A percentile compares a stretch with the other conserved stretches of the same genome.
Conservation (phyloP, 1,284 basidiomycete genomes). For the Polyporus tsugae region DNA sequence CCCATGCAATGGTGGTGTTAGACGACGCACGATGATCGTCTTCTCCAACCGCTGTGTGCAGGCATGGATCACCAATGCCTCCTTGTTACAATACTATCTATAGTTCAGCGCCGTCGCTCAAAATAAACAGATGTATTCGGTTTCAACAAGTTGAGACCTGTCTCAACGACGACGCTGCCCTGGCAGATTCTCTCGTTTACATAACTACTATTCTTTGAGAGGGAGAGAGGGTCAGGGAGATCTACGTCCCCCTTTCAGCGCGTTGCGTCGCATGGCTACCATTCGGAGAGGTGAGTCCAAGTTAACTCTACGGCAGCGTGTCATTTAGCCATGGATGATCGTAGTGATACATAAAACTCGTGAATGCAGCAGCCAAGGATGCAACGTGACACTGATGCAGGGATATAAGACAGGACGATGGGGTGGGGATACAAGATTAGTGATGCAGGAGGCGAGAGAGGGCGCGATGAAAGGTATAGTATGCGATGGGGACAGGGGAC, state of each 20-base stretch:
- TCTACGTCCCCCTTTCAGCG: not conserved
- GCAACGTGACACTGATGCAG: not conserved
- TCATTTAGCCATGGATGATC: not conserved
- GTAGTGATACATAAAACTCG: conserved; percentile 12
- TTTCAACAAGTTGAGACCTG: not conserved
- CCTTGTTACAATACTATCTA: not conserved
- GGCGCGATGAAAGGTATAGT: not conserved
- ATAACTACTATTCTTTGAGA: too few relatives aligned
- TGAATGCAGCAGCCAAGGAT: conserved; percentile 2
- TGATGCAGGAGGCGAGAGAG: not conserved
- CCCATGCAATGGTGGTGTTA: not conserved
- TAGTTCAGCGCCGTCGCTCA: not conserved
- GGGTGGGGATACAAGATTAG: conserved; percentile 11
- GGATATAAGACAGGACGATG: not conserved
- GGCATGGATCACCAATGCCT: not conserved
- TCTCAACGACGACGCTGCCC: not conserved
- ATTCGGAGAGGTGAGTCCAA: not conserved
- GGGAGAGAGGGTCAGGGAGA: too few relatives aligned
- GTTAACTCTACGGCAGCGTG: conserved; percentile 1
- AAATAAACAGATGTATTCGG: not conserved
- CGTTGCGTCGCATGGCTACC: too few relatives aligned
- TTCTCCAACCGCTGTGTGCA: not conserved
- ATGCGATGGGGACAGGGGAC: not conserved
- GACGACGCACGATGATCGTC: conserved; percentile 1
- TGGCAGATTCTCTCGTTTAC: too few relatives aligned